Conservation (phyloP, 306 rosid genomes). For the Albizia julibrissin region DNA sequence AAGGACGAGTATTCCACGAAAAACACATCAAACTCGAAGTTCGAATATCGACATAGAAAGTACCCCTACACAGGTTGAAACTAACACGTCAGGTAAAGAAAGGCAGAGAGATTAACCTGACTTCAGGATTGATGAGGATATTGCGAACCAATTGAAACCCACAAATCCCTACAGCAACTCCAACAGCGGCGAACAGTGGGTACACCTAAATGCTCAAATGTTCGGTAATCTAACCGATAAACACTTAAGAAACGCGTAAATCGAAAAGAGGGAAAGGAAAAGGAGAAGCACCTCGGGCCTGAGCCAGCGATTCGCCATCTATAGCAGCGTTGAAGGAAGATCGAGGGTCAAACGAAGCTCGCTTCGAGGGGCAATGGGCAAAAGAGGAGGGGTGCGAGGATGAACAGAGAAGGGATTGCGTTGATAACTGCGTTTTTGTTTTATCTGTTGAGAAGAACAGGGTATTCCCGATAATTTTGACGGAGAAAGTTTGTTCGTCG, state of each 20-base stretch:
- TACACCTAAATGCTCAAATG: slow-evolving; percentile 60
- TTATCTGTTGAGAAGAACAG: too few relatives aligned
- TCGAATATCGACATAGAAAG: not conserved
- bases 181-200: slow-evolving; percentile 82
- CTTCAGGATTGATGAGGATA: slow-evolving; percentile 90
- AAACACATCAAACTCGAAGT: not conserved
- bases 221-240: not conserved
- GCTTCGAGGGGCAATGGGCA: not conserved
- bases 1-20: not conserved
- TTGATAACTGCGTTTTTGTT: too few relatives aligned
- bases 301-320: slow-evolving; percentile 57
- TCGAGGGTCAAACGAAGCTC: not conserved
- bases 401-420: not conserved
- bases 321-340: slow-evolving; percentile 6
- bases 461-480: too few relatives aligned
- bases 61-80: not conserved
- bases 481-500: too few relatives aligned
- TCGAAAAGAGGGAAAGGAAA: not conserved
- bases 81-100: not conserved
- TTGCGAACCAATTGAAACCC: slow-evolving; percentile 73
- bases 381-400: too few relatives aligned
- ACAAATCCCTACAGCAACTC: slow-evolving; percentile 88
- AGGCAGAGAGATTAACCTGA: slow-evolving; percentile 54
- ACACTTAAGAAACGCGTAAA: not conserved
- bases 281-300: slow-evolving; percentile 70